Base-by-base conservation (phyloP, 345 rosid genomes). In the Camelina laxa region DNA sequence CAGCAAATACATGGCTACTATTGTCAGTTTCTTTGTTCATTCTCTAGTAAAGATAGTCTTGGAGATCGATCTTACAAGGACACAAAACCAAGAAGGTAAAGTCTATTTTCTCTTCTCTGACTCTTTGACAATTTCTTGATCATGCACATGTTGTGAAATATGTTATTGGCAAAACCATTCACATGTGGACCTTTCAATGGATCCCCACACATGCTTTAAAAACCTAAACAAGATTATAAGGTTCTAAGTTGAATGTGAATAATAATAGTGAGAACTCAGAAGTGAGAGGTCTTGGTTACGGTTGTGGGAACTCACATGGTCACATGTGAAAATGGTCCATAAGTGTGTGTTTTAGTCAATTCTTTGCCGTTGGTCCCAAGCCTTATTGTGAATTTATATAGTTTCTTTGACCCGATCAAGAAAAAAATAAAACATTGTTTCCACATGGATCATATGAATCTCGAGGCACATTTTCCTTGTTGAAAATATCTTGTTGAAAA, bases 1-100 rank as follows among this genome's bases (percentile, higher is more conserved):
- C 97, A 72, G 94, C 94, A 86, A 85, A 35, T 78, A 78, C 81
- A 66, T 72, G 81, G 77, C 81, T 78, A 57, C 62, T 39, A 45
- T 42, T 47, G n/a, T 51, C 72, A 17, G 41, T 21, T 15, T 14
- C 27, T 74, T 8, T 33, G n/a, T 13, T 33, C 77, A 36, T 64
- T 74, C 71, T 56, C 31, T 24, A 27, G 22, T 67, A 72, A 57
- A 50, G 79, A 60, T 35, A 36, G 13, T 35, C 59, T 55, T 62
- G 60, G 70, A 38, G 71, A 70, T 76, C n/a, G 71, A 70, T 76
- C n/a, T 70, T 27, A 22, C 71, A 55, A 76, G 58, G 65, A 62
- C 80, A 54, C 50, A 27, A 36, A 27, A 56, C 44, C 30, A 27
- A 63, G n/a, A 70, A 64, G 80, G 80, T 76, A 70, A 48, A 47